Evolutionary conservation across 495 filamentous ascomycete genomes (phyloP).

Genomic region (Penicillium desertorum): DNA sequence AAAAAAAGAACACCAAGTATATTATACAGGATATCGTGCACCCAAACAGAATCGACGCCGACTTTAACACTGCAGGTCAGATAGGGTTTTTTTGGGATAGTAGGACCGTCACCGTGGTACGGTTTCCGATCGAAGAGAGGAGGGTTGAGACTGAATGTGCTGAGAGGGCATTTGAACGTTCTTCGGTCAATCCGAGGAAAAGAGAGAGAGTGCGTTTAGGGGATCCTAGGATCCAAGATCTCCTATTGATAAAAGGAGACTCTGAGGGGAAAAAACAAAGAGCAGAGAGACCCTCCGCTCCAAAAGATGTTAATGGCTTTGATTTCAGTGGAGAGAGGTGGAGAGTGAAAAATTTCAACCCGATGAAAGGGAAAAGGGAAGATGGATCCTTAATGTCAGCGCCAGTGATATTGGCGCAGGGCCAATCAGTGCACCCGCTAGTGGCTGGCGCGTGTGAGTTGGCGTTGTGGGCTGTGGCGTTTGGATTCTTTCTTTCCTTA

Average conservation of each 20-base stretch:
- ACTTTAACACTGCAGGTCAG: constrained; percentile 19
- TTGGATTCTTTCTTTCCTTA: constrained; percentile 12
- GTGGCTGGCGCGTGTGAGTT: constrained; percentile 18
- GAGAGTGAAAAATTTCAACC: constrained; percentile 28
- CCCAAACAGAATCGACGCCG: constrained; percentile 44
- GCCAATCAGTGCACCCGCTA: constrained; percentile 15
- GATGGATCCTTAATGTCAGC: constrained; percentile 10
- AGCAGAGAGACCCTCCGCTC: constrained; percentile 10
- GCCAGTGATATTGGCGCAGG: constrained; percentile 8
- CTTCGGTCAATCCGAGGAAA: constrained; percentile 30
- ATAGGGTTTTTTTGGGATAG: constrained; percentile 22
- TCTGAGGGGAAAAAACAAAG: constrained; percentile 4
- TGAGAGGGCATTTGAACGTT: constrained; percentile 53
- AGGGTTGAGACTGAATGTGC: constrained; percentile 41
- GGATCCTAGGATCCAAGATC: constrained; percentile 10
- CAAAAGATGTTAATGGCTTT: constrained; percentile 15
- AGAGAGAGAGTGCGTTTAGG: constrained; percentile 16
- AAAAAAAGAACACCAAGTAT: constrained; percentile 39
- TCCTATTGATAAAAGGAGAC: constrained; percentile 11
- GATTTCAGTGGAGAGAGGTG: constrained; percentile 18
- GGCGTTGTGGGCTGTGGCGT: constrained; percentile 21
- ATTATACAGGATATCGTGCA: constrained; percentile 54
- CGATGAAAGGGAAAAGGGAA: constrained; percentile 21
- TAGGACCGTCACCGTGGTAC: constrained; percentile 49
- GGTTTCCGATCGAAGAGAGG: constrained; percentile 47